Percentiles rank a stretch among this genome's conserved stretches.
These are phyloP conservation scores for Fusarium paranaense DNA, from an alignment of 2,329 filamentous ascomycete species.

Conservation along the genomic window DNA sequence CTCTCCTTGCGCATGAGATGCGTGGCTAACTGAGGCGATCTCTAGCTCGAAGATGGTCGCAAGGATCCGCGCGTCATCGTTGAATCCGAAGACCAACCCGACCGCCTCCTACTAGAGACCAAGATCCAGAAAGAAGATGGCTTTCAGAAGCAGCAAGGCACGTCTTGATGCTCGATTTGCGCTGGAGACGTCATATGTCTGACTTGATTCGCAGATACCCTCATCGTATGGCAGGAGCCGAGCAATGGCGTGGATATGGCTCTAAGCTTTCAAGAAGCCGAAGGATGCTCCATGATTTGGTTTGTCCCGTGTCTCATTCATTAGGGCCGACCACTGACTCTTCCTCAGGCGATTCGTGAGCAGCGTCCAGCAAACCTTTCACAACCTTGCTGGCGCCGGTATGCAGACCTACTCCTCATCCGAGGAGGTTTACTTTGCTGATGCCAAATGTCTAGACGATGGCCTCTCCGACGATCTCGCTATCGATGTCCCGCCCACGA, in stretches of 20 bases:
- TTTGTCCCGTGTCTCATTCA: slow-evolving; percentile 53
- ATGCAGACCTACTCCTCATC: slow-evolving; percentile 42
- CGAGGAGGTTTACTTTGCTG: slow-evolving; percentile 10
- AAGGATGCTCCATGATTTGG: slow-evolving; percentile 95
- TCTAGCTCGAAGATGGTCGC: slow-evolving; percentile 68
- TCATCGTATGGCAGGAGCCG: slow-evolving; percentile 97
- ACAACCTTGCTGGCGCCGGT: slow-evolving; percentile 71
- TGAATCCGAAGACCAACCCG: slow-evolving; percentile 91
- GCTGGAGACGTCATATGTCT: slow-evolving; percentile 39
- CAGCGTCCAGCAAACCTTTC: slow-evolving; percentile 81
- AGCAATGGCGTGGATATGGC: slow-evolving; percentile 92
- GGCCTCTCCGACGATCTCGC: slow-evolving; percentile 86
- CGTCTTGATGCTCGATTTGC: slow-evolving; percentile 40
- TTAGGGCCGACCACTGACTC: slow-evolving; percentile 32
- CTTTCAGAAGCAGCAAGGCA: slow-evolving; percentile 98
- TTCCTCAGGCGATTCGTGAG: slow-evolving; percentile 86
- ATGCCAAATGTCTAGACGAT: slow-evolving; percentile 71
- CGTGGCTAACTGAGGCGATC: slow-evolving; percentile 43
- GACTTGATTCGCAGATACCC: slow-evolving; percentile 74
- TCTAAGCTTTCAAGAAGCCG: slow-evolving; percentile 96
- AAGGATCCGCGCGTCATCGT: slow-evolving; percentile 92
- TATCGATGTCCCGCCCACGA: slow-evolving; percentile 76
- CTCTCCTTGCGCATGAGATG: slow-evolving; percentile 21
- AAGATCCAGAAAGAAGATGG: slow-evolving; percentile 93
- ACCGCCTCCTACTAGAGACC: slow-evolving; percentile 86